Base-by-base conservation (phyloP, 2,329 filamentous ascomycete species). In the Ambrosiella xylebori region DNA sequence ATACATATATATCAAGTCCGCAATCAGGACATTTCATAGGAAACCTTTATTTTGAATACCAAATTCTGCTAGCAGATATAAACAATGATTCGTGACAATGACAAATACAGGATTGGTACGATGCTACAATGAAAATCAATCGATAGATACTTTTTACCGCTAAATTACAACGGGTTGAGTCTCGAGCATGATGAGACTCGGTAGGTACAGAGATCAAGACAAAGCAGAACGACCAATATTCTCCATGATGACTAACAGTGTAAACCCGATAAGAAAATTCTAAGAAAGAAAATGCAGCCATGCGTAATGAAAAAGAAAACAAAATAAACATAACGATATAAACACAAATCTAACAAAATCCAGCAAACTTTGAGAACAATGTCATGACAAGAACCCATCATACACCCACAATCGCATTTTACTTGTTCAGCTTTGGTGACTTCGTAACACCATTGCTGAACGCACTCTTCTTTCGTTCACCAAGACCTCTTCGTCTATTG, bases 401-500 rank as follows among this genome's bases (percentile, higher is more conserved):
- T n/a, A 12, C 35, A 13, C 17, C 37, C 9, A 17, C 56, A 27
- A 2, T 40, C n/a, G 36, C 38, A 27, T 37, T 15, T 37, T 50
- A 53, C 39, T 56, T 53, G 12, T 54, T 59, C 19, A 54, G 47
- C 38, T 54, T 54, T 17, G 60, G 57, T 13, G 68, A 66, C 66
- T 76, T 76, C 56, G 68, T 71, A n/a, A 76, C 68, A 56, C 71
- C 70, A 9, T 64, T 64, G 2, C 62, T 63, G 54, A 66, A 67
- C 1, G 68, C 67, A 41, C 69, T 74, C 63, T 69, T 70, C 68
- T 75, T 77, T 45, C 76, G 74, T 56, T 72, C 71, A 12, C 77
- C 77, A 50, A 80, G 66, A 0, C 77, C 76, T 57, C 73, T 71
- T 58, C 76, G 68, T 4, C 74, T 73, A 51, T 69, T 69, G 37